phyloP scores from a whole-genome alignment of 192 early-diverging fungal species.

The Helicostylum pulchrum region DNA sequence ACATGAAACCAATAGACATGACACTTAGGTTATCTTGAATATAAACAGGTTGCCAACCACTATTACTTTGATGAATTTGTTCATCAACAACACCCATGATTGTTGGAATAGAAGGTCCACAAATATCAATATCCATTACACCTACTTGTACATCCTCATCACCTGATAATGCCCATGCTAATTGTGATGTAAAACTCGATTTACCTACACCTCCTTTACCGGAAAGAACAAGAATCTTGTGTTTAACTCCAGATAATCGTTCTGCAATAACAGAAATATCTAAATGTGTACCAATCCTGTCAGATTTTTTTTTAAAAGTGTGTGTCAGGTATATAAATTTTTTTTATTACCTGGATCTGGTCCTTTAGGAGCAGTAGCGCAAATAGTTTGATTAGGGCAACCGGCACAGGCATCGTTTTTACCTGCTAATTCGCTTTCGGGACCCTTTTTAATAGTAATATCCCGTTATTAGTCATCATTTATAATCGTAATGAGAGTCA shows the following conservation, averaged over 20 bases:
- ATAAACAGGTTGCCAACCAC: slow-evolving; percentile 81
- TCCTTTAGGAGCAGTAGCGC: slow-evolving; percentile 71
- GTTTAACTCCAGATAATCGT: slow-evolving; percentile 62
- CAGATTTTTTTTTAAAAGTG: not conserved
- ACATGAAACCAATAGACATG: slow-evolving; percentile 94
- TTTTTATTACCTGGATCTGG: slow-evolving; percentile 64
- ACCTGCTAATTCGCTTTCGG: slow-evolving; percentile 68
- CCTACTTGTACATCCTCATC: slow-evolving; percentile 63
- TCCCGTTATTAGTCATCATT: not conserved
- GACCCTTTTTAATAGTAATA: slow-evolving; percentile 43
- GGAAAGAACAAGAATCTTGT: slow-evolving; percentile 92
- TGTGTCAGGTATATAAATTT: not conserved
- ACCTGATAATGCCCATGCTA: slow-evolving; percentile 78
- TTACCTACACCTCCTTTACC: slow-evolving; percentile 99
- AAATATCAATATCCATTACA: slow-evolving; percentile 94
- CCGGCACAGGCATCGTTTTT: slow-evolving; percentile 73
- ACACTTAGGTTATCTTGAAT: slow-evolving; percentile 76
- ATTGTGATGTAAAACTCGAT: slow-evolving; percentile 86
- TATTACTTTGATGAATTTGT: slow-evolving; percentile 77
- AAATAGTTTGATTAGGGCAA: slow-evolving; percentile 78
- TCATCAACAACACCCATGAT: slow-evolving; percentile 86
- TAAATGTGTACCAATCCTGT: slow-evolving; percentile 6
- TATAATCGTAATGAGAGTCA: not conserved
- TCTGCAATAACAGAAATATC: slow-evolving; percentile 65
- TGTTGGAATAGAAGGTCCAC: slow-evolving; percentile 91